A percentile compares a stretch with the other conserved stretches of the same genome.
These are phyloP conservation scores for Talaromyces sp. DNA, from an alignment of 2,329 filamentous ascomycete species.

Conservation along the genomic window DNA sequence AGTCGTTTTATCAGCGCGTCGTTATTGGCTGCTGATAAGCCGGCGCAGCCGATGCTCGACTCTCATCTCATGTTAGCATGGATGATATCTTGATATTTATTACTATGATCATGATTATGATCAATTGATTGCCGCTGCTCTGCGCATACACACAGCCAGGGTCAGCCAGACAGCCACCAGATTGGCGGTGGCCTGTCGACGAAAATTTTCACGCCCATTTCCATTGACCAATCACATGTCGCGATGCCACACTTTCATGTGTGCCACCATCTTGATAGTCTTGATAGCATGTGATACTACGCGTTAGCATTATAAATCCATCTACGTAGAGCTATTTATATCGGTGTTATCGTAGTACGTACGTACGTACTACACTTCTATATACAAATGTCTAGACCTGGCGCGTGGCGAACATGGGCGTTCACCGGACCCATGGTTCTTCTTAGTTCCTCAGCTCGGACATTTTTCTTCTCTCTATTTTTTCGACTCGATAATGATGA, in stretches of 20 bases:
- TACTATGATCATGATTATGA: neutral
- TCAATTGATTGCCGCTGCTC: neutral
- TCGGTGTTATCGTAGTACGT: neutral
- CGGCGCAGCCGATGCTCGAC: constrained; percentile 2
- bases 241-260: neutral
- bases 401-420: constrained; percentile 4
- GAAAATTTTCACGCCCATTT: neutral
- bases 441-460: neutral
- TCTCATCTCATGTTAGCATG: neutral
- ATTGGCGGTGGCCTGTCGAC: neutral
- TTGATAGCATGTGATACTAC: neutral
- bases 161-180: neutral
- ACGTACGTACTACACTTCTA: neutral
- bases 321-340: neutral
- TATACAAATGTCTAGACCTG: neutral
- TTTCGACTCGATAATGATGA: neutral
- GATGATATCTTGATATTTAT: neutral
- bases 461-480: neutral
- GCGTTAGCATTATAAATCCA: neutral
- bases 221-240: neutral
- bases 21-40: constrained; percentile 2
- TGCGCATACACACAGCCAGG: neutral
- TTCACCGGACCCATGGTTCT: neutral
- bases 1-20: neutral
- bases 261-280: neutral